phyloP scores from a whole-genome alignment of 495 filamentous ascomycete genomes.

The Trichoderma reesei region DNA sequence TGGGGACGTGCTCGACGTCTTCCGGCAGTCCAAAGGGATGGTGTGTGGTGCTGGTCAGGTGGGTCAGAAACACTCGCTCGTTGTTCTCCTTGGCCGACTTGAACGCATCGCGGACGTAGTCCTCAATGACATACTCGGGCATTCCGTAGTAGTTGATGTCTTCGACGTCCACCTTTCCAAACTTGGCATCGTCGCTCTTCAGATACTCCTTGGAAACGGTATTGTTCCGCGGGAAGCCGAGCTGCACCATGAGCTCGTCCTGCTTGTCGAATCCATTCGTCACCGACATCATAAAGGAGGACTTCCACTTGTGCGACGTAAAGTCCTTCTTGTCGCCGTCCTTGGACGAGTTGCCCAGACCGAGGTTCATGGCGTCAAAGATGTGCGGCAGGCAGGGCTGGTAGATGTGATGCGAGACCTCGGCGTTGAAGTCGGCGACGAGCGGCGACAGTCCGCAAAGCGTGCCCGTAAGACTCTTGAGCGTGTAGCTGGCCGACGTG shows the following conservation, averaged over 20 bases:
- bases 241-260: conserved; percentile 26
- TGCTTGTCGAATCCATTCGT: conserved; percentile 38
- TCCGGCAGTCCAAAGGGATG: conserved; percentile 33
- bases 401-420: conserved; percentile 39
- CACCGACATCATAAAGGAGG: conserved; percentile 37
- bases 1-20: background rate
- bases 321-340: background rate
- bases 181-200: conserved; percentile 21
- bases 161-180: conserved; percentile 19
- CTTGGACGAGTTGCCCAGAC: conserved; percentile 17
- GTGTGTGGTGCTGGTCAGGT: conserved; percentile 38
- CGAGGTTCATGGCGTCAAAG: conserved; percentile 32
- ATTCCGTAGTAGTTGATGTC: conserved; percentile 42
- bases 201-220: conserved; percentile 28
- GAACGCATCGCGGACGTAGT: conserved; percentile 35
- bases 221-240: conserved; percentile 28
- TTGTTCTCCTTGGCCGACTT: conserved; percentile 31
- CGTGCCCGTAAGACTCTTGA: conserved; percentile 37
- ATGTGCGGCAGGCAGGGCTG: conserved; percentile 41
- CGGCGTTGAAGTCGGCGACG: conserved; percentile 37
- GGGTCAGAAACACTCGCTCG: conserved; percentile 36
- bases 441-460: conserved; percentile 38
- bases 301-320: conserved; percentile 25
- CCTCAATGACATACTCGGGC: conserved; percentile 33
- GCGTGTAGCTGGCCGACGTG: conserved; percentile 34